Conservation (phyloP, 805 yeast species). For the Metschnikowia peoriensis region DNA sequence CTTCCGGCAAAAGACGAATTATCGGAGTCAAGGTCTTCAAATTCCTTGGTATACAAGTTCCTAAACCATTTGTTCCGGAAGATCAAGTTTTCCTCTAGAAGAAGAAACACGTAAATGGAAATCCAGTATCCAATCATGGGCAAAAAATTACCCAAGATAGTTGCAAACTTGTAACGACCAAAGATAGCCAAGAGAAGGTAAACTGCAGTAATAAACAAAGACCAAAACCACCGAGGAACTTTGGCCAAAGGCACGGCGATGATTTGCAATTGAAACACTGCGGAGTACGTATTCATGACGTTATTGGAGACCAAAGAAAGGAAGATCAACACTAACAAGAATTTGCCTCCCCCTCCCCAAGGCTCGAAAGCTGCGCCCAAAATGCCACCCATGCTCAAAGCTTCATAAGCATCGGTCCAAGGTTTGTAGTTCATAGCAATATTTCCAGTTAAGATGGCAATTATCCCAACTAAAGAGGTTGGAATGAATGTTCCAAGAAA, state of each 20-base stretch:
- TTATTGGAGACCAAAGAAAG: conserved; percentile 79
- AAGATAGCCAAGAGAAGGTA: conserved; percentile 71
- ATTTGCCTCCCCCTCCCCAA: conserved; percentile 82
- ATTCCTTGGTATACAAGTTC: conserved; percentile 33
- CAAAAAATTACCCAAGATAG: conserved; percentile 73
- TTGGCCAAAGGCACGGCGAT: conserved; percentile 51
- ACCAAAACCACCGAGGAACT: conserved; percentile 79
- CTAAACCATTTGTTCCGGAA: conserved; percentile 53
- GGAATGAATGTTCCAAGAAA: conserved; percentile 68
- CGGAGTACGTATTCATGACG: conserved; percentile 76
- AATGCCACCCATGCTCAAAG: conserved; percentile 74
- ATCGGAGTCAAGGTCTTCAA: conserved; percentile 19
- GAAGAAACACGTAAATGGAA: conserved; percentile 69
- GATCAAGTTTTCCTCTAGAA: conserved; percentile 68
- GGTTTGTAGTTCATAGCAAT: conserved; percentile 56
- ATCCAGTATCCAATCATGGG: conserved; percentile 95
- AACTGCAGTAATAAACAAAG: conserved; percentile 57
- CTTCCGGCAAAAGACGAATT: conserved; percentile 10
- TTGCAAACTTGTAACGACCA: conserved; percentile 70
- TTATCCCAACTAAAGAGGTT: conserved; percentile 69
- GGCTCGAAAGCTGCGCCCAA: conserved; percentile 59
- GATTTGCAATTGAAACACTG: conserved; percentile 76
- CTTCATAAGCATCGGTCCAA: conserved; percentile 57
- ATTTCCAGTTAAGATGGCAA: conserved; percentile 70
- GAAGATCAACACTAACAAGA: conserved; percentile 65